phyloP scores from a whole-genome alignment of 139 green algal species.

The Mesotaenium endlicherianum region DNA sequence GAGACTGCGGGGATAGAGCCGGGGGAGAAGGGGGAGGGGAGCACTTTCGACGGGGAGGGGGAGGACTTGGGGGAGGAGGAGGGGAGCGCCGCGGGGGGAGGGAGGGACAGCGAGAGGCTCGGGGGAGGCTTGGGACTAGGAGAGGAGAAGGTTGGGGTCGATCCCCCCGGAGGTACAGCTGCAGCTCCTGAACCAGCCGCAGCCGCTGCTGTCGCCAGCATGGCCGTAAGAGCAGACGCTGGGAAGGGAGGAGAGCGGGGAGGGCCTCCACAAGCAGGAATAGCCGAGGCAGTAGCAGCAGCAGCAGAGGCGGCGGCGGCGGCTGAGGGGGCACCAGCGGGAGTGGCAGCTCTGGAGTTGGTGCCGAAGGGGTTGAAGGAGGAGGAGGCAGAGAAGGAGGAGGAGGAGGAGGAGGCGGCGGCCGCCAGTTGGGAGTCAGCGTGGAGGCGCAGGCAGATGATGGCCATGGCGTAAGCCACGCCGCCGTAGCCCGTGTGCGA shows the following conservation, averaged over 20 bases:
- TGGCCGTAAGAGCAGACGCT: too few relatives aligned
- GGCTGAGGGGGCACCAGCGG: too few relatives aligned
- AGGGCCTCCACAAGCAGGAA: too few relatives aligned
- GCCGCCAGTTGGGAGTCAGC: background rate
- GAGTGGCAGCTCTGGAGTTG: background rate
- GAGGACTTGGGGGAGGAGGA: background rate
- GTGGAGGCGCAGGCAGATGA: constrained; percentile 10
- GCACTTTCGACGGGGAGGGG: background rate
- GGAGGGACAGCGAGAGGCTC: background rate
- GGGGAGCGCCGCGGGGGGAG: background rate
- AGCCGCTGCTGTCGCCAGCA: too few relatives aligned
- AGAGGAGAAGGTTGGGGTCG: too few relatives aligned
- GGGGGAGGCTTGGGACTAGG: too few relatives aligned
- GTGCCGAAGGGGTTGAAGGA: background rate
- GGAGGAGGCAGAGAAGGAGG: background rate
- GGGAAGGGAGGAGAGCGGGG: background rate
- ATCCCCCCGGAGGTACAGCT: too few relatives aligned
- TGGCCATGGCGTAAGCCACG: constrained; percentile 32
- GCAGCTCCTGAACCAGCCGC: too few relatives aligned
- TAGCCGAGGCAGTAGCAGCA: too few relatives aligned
- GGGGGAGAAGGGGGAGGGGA: background rate
- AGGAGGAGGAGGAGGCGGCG: background rate
- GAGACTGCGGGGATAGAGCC: background rate
- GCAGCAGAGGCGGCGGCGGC: too few relatives aligned
- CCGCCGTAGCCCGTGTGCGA: constrained; percentile 38